Conservation (phyloP, 345 rosid genomes). For the rapeseed (Brassica napus) region DNA sequence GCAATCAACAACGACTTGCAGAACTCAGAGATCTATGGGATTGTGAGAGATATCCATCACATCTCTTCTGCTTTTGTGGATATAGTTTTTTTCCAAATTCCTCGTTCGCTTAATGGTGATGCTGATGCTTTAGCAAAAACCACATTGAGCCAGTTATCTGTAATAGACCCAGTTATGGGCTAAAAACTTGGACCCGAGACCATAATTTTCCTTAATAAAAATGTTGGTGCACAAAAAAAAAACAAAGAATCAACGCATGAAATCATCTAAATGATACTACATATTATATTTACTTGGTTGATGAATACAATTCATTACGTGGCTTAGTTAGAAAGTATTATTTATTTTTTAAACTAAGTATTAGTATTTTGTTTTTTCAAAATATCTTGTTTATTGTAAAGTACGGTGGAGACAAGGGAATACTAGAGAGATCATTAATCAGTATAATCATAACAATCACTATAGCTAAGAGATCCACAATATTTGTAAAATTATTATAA, state of each 20-base stretch:
- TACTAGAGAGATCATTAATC: background rate
- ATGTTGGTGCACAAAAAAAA: too few relatives aligned
- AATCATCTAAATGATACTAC: background rate
- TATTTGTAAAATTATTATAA: background rate
- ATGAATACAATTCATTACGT: conserved; percentile 4
- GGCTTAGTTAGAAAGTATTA: conserved; percentile 14
- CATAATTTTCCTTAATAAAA: too few relatives aligned
- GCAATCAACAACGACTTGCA: background rate
- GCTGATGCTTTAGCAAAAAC: too few relatives aligned
- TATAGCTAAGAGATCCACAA: background rate
- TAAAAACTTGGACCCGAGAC: too few relatives aligned
- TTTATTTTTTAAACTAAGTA: background rate
- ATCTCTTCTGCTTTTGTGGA: background rate
- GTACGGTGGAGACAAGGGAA: conserved; percentile 32
- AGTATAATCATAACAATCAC: background rate
- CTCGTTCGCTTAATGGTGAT: too few relatives aligned
- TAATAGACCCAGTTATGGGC: too few relatives aligned
- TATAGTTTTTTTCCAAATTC: background rate
- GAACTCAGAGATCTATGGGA: background rate
- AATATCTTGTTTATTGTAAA: conserved; percentile 13
- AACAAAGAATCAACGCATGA: too few relatives aligned
- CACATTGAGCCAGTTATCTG: too few relatives aligned
- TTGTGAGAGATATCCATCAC: background rate
- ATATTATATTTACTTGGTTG: conserved; percentile 18
- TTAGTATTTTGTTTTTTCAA: too few relatives aligned